These are phyloP conservation scores for Musa itinerans DNA, from an alignment of 176 grass and related monocot genomes.

Conservation along the genomic window DNA sequence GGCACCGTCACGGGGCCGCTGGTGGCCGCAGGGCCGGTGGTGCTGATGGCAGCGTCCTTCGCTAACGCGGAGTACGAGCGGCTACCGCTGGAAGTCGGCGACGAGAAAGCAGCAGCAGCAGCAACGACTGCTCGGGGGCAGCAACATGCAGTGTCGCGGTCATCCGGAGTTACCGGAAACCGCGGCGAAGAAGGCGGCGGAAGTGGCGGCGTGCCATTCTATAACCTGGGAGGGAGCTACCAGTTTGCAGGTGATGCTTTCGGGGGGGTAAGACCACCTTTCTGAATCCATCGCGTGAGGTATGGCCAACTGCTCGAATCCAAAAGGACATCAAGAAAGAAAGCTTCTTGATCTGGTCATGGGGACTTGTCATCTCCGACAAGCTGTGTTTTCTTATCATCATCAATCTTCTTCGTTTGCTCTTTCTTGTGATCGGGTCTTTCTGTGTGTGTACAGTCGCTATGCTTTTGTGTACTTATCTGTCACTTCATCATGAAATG, in stretches of 20 bases:
- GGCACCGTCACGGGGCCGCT: conserved; percentile 48
- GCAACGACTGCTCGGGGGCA: conserved; percentile 21
- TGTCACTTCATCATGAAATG: too few relatives aligned
- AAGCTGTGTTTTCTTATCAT: too few relatives aligned
- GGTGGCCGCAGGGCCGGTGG: conserved; percentile 52
- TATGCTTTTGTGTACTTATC: too few relatives aligned
- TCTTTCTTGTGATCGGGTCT: too few relatives aligned
- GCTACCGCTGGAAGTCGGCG: conserved; percentile 45
- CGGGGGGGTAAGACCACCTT: not conserved
- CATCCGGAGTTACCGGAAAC: not conserved
- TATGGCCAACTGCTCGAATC: too few relatives aligned
- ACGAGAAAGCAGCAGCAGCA: conserved; percentile 12
- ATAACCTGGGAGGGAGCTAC: conserved; percentile 24
- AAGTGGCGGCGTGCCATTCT: conserved; percentile 35
- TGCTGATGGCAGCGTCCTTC: conserved; percentile 55
- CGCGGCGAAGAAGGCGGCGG: not conserved
- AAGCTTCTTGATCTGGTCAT: too few relatives aligned
- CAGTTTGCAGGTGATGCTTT: not conserved
- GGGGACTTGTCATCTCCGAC: too few relatives aligned
- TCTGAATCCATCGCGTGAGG: not conserved
- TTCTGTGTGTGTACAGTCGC: too few relatives aligned
- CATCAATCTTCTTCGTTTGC: too few relatives aligned
- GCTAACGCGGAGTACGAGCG: conserved; percentile 68
- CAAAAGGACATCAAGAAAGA: too few relatives aligned
- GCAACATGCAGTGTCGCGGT: not conserved